Percentiles rank a stretch among this genome's conserved stretches.
phyloP scores from a whole-genome alignment of 345 rosid genomes.

The Mallotus nudiflorus region DNA sequence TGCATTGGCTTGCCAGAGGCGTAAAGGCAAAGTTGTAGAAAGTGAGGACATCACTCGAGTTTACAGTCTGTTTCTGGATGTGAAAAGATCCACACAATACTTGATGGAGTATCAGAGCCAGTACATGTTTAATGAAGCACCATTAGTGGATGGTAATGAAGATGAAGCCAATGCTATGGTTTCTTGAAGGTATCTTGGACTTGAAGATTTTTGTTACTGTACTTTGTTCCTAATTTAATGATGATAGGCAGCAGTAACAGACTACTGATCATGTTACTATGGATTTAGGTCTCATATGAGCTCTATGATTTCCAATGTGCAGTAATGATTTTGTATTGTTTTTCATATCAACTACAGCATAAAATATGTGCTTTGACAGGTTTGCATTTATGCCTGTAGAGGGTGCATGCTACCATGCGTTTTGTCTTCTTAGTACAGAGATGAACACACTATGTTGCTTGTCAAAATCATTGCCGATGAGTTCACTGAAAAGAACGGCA shows the following conservation, averaged over 20 bases:
- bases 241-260: not conserved
- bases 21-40: slow-evolving; percentile 75
- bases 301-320: slow-evolving; percentile 1
- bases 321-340: not conserved
- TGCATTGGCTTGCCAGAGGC: slow-evolving; percentile 78
- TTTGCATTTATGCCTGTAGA: not conserved
- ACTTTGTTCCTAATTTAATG: not conserved
- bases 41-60: slow-evolving; percentile 73
- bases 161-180: slow-evolving; percentile 52
- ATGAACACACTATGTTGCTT: no score
- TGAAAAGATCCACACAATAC: slow-evolving; percentile 89
- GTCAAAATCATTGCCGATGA: no score
- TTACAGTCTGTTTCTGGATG: slow-evolving; percentile 79
- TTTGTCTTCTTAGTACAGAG: not conserved
- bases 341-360: slow-evolving; percentile 4
- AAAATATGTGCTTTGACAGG: not conserved
- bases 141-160: slow-evolving; percentile 42
- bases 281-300: not conserved
- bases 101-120: slow-evolving; percentile 84
- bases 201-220: not conserved
- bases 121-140: slow-evolving; percentile 79
- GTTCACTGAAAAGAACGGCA: not conserved
- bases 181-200: slow-evolving; percentile 20
- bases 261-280: not conserved
- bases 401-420: not conserved